Evolutionary conservation across 2,329 filamentous ascomycete species (phyloP).

Genomic region (Fusarium dlaminii): DNA sequence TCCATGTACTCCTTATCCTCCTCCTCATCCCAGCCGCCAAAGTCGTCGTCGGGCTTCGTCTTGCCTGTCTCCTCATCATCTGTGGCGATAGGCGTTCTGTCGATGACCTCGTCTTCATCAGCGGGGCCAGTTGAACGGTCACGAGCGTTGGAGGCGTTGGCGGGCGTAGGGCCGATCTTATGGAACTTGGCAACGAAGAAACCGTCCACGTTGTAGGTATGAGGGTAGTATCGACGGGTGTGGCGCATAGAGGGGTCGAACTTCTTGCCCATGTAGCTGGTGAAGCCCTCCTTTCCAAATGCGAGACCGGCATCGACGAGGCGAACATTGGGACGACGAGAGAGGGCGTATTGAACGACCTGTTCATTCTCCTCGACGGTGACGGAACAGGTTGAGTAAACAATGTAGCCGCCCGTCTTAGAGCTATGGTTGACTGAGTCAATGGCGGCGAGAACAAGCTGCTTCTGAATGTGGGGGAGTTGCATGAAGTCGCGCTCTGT

Average conservation of each 20-base stretch:
- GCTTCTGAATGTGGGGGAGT: conserved; percentile 93
- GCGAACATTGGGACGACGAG: conserved; percentile 90
- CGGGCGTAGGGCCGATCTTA: conserved; percentile 83
- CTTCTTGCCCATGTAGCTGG: conserved; percentile 86
- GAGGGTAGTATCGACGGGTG: conserved; percentile 87
- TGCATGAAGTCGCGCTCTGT: conserved; percentile 93
- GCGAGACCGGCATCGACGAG: conserved; percentile 90
- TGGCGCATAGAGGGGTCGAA: conserved; percentile 88
- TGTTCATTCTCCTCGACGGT: conserved; percentile 91
- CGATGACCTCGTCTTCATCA: conserved; percentile 60
- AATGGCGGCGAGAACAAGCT: conserved; percentile 90
- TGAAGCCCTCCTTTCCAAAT: conserved; percentile 94
- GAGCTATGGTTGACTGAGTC: conserved; percentile 92
- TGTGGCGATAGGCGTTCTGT: conserved; percentile 73
- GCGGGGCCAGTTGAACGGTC: conserved; percentile 46
- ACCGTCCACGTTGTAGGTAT: conserved; percentile 94
- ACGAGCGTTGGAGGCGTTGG: conserved; percentile 51
- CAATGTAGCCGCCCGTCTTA: conserved; percentile 93
- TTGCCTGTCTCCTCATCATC: conserved; percentile 50
- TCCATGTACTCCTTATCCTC: conserved; percentile 78
- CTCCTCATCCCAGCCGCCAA: conserved; percentile 79
- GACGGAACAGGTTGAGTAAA: conserved; percentile 96
- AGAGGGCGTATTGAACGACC: conserved; percentile 92
- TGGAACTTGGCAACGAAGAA: conserved; percentile 99
- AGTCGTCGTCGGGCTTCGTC: conserved; percentile 63